Conservation (phyloP, 441 rosid genomes). For the Kokia cookei region DNA sequence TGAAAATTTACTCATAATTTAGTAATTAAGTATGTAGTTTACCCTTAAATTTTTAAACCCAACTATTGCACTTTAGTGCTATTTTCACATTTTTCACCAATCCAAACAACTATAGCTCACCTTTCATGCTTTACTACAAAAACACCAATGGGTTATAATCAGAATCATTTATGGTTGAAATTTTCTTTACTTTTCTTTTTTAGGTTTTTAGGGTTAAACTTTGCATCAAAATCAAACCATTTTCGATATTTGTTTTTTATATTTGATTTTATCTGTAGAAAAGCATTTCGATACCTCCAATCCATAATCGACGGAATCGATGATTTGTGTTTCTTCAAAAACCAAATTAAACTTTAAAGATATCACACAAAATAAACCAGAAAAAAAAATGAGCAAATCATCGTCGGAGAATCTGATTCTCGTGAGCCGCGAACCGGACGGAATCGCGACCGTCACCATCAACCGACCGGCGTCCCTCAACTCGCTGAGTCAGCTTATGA, state of each 20-base stretch:
- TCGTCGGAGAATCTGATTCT: conserved; percentile 36
- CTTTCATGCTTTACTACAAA: not conserved
- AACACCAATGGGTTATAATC: not conserved
- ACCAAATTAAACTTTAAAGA: not conserved
- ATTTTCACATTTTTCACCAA: not conserved
- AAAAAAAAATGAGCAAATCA: conserved; percentile 22
- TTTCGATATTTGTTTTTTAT: not conserved
- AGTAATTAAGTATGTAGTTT: accelerated
- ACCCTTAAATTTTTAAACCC: too few relatives aligned
- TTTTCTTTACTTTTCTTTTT: not conserved
- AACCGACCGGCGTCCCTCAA: conserved; percentile 86
- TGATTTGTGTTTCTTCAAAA: not conserved
- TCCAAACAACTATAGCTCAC: not conserved
- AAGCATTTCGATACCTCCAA: not conserved
- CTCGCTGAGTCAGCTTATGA: conserved; percentile 68
- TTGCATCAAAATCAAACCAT: not conserved
- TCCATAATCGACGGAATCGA: not conserved
- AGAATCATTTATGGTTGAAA: not conserved
- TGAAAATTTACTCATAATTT: too few relatives aligned
- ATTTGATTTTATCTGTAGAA: not conserved
- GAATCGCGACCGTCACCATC: conserved; percentile 63
- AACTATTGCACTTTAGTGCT: too few relatives aligned
- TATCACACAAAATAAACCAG: not conserved
- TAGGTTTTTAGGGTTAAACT: not conserved
- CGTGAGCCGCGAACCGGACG: conserved; percentile 44